Percentiles rank a stretch among this genome's conserved stretches.
These are phyloP conservation scores for Sarocladiaceae sp. DNA, from an alignment of 2,329 filamentous ascomycete species.

Conservation along the genomic window DNA sequence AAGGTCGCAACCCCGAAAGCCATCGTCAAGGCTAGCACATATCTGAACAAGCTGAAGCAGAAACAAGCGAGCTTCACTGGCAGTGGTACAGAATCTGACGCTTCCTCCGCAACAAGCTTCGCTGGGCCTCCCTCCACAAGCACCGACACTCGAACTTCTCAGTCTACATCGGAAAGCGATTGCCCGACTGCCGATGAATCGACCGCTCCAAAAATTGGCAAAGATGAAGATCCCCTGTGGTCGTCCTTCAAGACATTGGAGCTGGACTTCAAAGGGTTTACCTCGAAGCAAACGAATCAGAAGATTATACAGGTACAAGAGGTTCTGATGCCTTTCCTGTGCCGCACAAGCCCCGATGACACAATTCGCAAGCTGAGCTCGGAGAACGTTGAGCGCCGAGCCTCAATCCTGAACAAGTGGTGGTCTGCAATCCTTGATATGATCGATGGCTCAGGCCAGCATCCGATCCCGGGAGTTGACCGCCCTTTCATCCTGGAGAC, in stretches of 20 bases:
- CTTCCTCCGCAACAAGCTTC: constrained; percentile 41
- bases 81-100: constrained; percentile 30
- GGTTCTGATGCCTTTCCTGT: constrained; percentile 69
- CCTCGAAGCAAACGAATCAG: constrained; percentile 63
- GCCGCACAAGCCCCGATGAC: constrained; percentile 59
- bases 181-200: constrained; percentile 36
- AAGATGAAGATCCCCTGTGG: constrained; percentile 47
- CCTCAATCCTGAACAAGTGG: constrained; percentile 82
- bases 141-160: constrained; percentile 29
- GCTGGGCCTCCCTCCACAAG: constrained; percentile 34
- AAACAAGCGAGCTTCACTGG: constrained; percentile 40
- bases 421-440: constrained; percentile 79
- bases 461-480: constrained; percentile 78
- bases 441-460: constrained; percentile 60
- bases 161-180: constrained; percentile 33
- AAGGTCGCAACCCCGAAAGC: constrained; percentile 5
- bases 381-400: constrained; percentile 76
- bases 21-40: constrained; percentile 30
- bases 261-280: constrained; percentile 49
- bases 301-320: constrained; percentile 71
- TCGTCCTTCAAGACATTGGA: constrained; percentile 49
- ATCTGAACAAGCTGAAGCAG: constrained; percentile 42
- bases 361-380: constrained; percentile 60
- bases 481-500: constrained; percentile 74
- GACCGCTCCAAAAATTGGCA: constrained; percentile 32